Percentiles rank a stretch among this genome's conserved stretches.
These are phyloP conservation scores for Teunomyces kruisii DNA, from an alignment of 805 yeast species.

Conservation along the genomic window DNA sequence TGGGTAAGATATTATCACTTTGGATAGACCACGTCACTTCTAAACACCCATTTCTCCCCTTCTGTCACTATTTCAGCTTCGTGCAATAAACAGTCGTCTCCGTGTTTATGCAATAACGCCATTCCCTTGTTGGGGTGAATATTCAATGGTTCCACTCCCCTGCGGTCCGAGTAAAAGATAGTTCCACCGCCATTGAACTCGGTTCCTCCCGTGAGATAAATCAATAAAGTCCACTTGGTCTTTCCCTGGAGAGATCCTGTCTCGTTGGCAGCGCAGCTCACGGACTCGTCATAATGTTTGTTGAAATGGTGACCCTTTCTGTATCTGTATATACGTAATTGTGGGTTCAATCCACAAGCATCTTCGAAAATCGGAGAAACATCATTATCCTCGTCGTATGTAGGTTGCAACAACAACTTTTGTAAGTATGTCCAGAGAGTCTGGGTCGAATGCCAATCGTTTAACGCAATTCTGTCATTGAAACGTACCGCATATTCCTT, in stretches of 20 bases:
- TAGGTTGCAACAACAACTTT: constrained; percentile 25
- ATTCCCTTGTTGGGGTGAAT: constrained; percentile 53
- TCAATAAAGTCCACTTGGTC: constrained; percentile 60
- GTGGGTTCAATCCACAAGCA: constrained; percentile 55
- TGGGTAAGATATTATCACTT: constrained; percentile 3
- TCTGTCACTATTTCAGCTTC: constrained; percentile 51
- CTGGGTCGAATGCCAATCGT: constrained; percentile 37
- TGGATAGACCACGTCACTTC: constrained; percentile 52
- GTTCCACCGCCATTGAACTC: constrained; percentile 63
- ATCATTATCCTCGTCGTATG: constrained; percentile 28
- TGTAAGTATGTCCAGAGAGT: constrained; percentile 45
- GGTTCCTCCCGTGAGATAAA: constrained; percentile 57
- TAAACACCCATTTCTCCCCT: constrained; percentile 62
- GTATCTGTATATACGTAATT: constrained; percentile 56
- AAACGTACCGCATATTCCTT: constrained; percentile 57
- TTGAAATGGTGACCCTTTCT: constrained; percentile 58
- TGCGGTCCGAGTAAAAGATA: constrained; percentile 41
- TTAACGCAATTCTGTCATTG: constrained; percentile 49
- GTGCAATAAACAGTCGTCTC: constrained; percentile 61
- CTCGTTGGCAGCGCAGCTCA: constrained; percentile 28
- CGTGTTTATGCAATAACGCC: constrained; percentile 65
- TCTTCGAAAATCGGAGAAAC: constrained; percentile 25
- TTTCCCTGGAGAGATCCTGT: constrained; percentile 27
- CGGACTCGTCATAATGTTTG: constrained; percentile 61
- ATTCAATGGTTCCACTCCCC: constrained; percentile 23